phyloP scores from a whole-genome alignment of 768 basidiomycete genomes.

The Collybiopsis luxurians region DNA sequence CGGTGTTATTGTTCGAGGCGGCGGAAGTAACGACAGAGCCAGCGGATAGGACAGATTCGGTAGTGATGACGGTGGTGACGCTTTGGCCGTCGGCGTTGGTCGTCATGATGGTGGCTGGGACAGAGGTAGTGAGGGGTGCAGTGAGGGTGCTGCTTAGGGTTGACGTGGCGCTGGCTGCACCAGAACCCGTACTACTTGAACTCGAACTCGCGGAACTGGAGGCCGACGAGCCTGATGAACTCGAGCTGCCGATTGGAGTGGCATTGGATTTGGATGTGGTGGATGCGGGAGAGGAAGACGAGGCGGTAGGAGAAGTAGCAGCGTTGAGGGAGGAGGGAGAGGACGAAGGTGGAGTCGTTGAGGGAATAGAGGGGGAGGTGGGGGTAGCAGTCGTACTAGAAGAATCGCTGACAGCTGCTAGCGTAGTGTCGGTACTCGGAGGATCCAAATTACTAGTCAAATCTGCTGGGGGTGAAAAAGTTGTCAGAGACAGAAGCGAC shows the following conservation, averaged over 20 bases:
- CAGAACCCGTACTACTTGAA: not conserved
- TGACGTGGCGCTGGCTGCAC: not conserved
- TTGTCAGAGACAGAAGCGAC: no score
- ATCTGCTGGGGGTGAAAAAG: no score
- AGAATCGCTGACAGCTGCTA: no score
- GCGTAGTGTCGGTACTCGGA: no score
- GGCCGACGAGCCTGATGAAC: no score
- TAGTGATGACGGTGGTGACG: not conserved
- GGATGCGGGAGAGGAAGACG: conserved; percentile 7
- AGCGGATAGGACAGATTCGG: not conserved
- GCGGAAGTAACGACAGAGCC: not conserved
- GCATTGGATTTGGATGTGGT: not conserved
- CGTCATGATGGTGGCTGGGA: not conserved
- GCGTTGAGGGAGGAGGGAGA: not conserved
- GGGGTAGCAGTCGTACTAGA: not conserved
- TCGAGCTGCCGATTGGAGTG: not conserved
- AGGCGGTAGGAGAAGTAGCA: not conserved
- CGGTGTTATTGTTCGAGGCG: not conserved
- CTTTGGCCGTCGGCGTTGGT: not conserved
- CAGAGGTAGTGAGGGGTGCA: conserved; percentile 1
- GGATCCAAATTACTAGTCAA: no score
- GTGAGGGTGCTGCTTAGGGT: conserved; percentile 5
- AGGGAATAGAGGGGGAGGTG: not conserved
- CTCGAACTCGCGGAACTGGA: not conserved
- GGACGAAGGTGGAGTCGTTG: not conserved